Evolutionary conservation across 306 rosid species (phyloP), one percentile per base, ranked within the genome.

Genomic region (Chamaecrista fasciculata): DNA sequence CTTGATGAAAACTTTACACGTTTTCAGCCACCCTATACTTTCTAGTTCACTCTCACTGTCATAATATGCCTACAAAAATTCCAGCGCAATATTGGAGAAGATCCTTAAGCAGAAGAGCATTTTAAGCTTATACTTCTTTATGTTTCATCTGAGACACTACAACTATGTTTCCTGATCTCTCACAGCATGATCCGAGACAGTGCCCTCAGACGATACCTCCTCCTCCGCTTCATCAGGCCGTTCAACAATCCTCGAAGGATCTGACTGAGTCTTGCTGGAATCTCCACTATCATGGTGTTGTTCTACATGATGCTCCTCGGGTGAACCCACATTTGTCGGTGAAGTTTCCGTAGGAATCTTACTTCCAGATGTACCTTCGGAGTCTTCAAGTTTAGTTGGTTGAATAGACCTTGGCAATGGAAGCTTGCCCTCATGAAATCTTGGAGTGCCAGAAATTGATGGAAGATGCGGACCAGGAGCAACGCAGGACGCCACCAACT

Each of bases 201-300:
- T 94, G 66, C 92, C 99, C 81, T 94, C 99, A 11, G 99, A 91
- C 8, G 99, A 94, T 53, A 76, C 66, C 73, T 88, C 95, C 75
- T 36, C 91, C 42, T 44, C 81, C 62, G 78, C 91, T 46, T 44
- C 81, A 66, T 80, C 84, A 1, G 85, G 90, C 73, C 33, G 87
- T 62, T 85, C 84, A 48, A 72, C 84, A 48, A 72, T 69, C 73
- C 85, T 73, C 29, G 89, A 71, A 71, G 92, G 89, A 85, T 94
- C 97, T 12, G 92, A 91, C 16, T 69, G 89, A 61, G 98, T 93
- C 86, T 90, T 90, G 84, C 96, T 93, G 67, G 97, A 94, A 74
- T 90, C 94, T 53, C 87, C 86, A 62, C 94, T 90, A 34, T 72
- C 90, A 20, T 73, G 72, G 65, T 43, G 78, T 61, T 51, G 78